Conservation (phyloP, 495 filamentous ascomycete species). For the Thermothielavioides terrestris region DNA sequence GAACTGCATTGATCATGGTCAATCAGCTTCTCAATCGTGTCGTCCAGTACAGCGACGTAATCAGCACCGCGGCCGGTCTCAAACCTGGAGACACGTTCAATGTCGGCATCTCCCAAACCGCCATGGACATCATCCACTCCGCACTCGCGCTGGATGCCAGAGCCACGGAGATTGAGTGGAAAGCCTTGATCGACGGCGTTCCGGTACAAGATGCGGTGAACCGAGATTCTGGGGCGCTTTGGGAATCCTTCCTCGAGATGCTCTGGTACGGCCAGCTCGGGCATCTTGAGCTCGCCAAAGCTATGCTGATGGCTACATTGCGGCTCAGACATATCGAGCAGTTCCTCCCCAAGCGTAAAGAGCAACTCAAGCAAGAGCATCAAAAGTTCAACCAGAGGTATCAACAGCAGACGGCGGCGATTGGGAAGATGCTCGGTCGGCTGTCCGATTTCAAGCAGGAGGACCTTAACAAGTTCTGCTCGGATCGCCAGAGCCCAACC, state of each 20-base stretch:
- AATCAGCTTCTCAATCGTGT: constrained; percentile 44
- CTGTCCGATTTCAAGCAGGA: constrained; percentile 61
- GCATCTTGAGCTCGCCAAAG: constrained; percentile 56
- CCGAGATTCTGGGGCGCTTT: constrained; percentile 58
- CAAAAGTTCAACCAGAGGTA: constrained; percentile 64
- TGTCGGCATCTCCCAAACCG: constrained; percentile 33
- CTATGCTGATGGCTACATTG: constrained; percentile 60
- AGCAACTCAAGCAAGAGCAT: constrained; percentile 42
- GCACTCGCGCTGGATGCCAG: constrained; percentile 69
- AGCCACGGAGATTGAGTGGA: constrained; percentile 61
- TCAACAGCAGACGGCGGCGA: constrained; percentile 55
- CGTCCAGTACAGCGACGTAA: constrained; percentile 38
- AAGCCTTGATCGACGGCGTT: constrained; percentile 49
- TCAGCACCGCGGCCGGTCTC: constrained; percentile 34
- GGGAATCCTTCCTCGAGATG: constrained; percentile 64
- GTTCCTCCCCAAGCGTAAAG: constrained; percentile 45
- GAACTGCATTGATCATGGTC: constrained; percentile 42
- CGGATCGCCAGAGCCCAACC: constrained; percentile 47
- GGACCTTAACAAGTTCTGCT: constrained; percentile 56
- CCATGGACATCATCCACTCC: constrained; percentile 58
- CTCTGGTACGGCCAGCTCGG: constrained; percentile 54
- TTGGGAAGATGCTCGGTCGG: constrained; percentile 65
- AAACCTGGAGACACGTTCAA: constrained; percentile 28
- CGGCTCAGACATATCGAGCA: constrained; percentile 64
- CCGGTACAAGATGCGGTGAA: constrained; percentile 58